Evolutionary conservation across 306 rosid species (phyloP).

Genomic region (Amphicarpaea edgeworthii): DNA sequence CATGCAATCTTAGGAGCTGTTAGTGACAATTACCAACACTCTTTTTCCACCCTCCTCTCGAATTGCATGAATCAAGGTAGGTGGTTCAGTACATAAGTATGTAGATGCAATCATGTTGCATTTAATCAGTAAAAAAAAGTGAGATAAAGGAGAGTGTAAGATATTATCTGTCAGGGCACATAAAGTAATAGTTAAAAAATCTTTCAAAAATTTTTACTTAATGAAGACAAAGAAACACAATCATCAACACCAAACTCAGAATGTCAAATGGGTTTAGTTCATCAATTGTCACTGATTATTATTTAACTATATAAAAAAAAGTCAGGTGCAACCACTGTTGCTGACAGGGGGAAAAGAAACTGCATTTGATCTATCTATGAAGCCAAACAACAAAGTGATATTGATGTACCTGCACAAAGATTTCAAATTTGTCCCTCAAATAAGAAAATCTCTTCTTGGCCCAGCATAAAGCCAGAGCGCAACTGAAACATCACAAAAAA

Average conservation of each 20-base stretch:
- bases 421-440: conserved; percentile 44
- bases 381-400: conserved; percentile 11
- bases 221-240: background rate
- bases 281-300: background rate
- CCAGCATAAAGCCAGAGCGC: conserved; percentile 36
- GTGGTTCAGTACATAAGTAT: background rate
- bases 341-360: background rate
- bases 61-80: background rate
- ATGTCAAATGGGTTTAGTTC: background rate
- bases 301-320: background rate
- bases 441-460: conserved; percentile 41
- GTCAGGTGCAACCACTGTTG: background rate
- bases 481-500: conserved; percentile 37
- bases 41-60: background rate
- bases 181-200: background rate
- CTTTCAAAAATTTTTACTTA: background rate
- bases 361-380: background rate
- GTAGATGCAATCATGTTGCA: background rate
- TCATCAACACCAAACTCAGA: background rate
- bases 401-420: conserved; percentile 43
- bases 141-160: background rate
- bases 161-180: background rate
- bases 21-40: background rate
- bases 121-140: background rate
- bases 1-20: background rate